Conservation (phyloP, 2,329 filamentous ascomycete genomes). For the Graphilbum ipis-grandicollis region DNA sequence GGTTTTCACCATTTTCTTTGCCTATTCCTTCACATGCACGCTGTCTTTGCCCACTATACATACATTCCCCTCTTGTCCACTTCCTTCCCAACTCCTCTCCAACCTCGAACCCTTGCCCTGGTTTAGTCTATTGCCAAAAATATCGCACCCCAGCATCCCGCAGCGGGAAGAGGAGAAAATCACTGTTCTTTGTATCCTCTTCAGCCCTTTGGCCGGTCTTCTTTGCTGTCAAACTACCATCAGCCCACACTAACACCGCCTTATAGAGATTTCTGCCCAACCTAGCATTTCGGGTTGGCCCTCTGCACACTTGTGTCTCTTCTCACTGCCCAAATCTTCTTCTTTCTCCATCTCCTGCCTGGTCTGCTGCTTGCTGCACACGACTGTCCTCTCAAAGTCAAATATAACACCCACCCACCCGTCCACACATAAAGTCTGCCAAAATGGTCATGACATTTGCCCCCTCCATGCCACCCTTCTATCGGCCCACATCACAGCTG, state of each 20-base stretch:
- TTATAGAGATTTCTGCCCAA: conserved; percentile 6
- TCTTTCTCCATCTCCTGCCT: background rate
- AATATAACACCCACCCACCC: background rate
- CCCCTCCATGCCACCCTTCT: conserved; percentile 29
- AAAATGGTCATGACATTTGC: conserved; percentile 33
- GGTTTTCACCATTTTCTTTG: too few relatives aligned
- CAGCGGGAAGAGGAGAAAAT: background rate
- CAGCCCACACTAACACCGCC: background rate
- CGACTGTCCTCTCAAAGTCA: background rate
- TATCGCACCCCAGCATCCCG: conserved; percentile 1
- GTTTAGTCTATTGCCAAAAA: conserved; percentile 6
- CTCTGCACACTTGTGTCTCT: background rate
- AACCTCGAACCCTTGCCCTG: background rate
- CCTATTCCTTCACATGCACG: background rate
- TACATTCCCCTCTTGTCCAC: background rate
- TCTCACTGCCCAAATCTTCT: background rate
- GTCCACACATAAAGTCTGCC: background rate
- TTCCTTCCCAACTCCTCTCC: background rate
- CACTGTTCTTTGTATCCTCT: background rate
- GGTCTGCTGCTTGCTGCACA: background rate
- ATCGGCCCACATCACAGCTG: conserved; percentile 25
- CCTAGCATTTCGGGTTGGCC: conserved; percentile 1
- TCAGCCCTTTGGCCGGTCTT: background rate
- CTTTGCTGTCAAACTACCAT: background rate
- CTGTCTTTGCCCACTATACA: too few relatives aligned